Base-by-base conservation (phyloP, 441 rosid species). In the Eruca vesicaria region DNA sequence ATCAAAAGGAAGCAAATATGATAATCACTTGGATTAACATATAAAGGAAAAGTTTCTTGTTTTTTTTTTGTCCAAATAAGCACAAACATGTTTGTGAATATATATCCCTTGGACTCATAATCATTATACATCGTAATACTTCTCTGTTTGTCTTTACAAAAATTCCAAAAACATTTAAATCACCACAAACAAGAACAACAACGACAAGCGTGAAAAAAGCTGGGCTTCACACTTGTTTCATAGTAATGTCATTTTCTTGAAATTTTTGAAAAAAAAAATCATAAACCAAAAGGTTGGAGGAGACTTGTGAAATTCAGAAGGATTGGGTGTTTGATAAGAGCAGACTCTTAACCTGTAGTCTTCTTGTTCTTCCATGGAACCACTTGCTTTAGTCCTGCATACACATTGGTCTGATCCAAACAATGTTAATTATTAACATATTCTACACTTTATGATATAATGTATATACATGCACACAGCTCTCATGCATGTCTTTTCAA, bases 301-400 rank as follows among this genome's bases (percentile, higher is more conserved):
- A 32, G 19, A 43, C 38, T 55, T 55, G 60, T 21, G 53, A 21
- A 59, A 36, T 36, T 9, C 52, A 63, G 14, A 69, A 19, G 19
- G 11, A 14, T 43, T 71, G 16, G 62, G 67, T 14, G 32, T 56
- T 56, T 63, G 58, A 21, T 55, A 70, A 28, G 5, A 9, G 52
- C 18, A 56, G 35, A 70, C 16, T 23, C 73, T 78, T 20, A 68
- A 78, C n/a, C 38, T 63, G 74, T 73, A 62, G 66, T 68, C 78
- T 81, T 87, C 77, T 77, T 86, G 66, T 76, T 76, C 81, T 78
- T 89, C 98, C 96, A 89, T 59, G 92, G 93, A 69, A 88, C 86
- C 75, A 80, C 93, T 53, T 88, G 90, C 83, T 85, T 93, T 78
- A 90, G 72, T 26, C 98, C 89, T 62, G 84, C 90, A 68, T 81